These are phyloP conservation scores for Goniomonas avonlea DNA, from an alignment of 78 protist species.

Conservation along the genomic window DNA sequence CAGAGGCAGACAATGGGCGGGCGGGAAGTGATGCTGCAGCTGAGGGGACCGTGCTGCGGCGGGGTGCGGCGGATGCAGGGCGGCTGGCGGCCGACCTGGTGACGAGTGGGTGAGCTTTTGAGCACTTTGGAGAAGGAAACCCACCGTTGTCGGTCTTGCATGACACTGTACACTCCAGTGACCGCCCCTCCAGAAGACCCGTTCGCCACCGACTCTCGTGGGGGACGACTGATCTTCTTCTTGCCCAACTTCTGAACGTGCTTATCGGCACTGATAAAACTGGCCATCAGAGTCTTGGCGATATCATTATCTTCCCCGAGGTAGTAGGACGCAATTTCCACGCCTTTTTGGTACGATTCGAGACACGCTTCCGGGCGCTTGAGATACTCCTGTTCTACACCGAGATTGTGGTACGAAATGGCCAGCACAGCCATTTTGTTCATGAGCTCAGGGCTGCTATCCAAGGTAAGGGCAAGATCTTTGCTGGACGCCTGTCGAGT, in stretches of 20 bases:
- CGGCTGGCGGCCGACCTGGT: too few relatives aligned
- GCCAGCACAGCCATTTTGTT: slow-evolving; percentile 26
- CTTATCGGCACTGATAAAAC: background rate
- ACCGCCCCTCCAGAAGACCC: too few relatives aligned
- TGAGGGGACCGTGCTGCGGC: too few relatives aligned
- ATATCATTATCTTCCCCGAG: background rate
- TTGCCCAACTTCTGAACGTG: too few relatives aligned
- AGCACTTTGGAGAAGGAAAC: background rate
- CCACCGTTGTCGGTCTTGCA: background rate
- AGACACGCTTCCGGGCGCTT: background rate
- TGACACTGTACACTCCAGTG: background rate
- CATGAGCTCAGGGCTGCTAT: too few relatives aligned
- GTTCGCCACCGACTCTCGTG: too few relatives aligned
- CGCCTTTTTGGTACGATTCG: background rate
- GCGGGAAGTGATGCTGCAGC: too few relatives aligned
- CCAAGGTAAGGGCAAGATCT: too few relatives aligned
- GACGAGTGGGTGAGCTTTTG: too few relatives aligned
- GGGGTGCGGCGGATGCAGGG: too few relatives aligned
- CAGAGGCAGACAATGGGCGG: too few relatives aligned
- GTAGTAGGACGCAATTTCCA: background rate
- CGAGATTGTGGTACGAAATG: slow-evolving; percentile 13
- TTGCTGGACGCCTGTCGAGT: background rate
- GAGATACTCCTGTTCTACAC: slow-evolving; percentile 11
- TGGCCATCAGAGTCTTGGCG: background rate
- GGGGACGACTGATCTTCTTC: too few relatives aligned